Base-by-base conservation (phyloP, 2,329 filamentous ascomycete species). In the Ustulina deusta region DNA sequence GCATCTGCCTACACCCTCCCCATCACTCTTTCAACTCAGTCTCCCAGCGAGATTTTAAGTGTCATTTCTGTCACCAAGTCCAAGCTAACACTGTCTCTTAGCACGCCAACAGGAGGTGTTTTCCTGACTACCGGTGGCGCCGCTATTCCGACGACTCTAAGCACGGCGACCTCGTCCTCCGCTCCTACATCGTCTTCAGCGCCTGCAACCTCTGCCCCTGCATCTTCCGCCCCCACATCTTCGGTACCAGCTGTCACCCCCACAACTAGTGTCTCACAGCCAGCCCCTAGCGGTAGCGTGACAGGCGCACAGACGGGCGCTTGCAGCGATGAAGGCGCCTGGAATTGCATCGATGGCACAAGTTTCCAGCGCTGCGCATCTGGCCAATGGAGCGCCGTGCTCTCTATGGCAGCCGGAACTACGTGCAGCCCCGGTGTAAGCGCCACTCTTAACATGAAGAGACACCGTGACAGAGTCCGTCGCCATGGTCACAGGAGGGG, bases 321-420 rank as follows among this genome's bases (percentile, higher is more conserved):
- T 62, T 90, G 89, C 79, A 78, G 74, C 38, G 65, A 78, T 3
- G 87, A 90, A 72, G 89, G 89, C 22, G 72, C 77, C 17, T 90
- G 86, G 86, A 86, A 87, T 78, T 90, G 89, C 75, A 79, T 88
- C 29, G 81, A 79, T 20, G 87, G 87, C 57, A 79, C 77, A 27
- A 81, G 83, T 57, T 90, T 88, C 82, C 88, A 90, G 79, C 87
- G 87, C 63, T 90, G 88, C 72, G 87, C 86, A n/a, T 85, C 82
- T 15, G 88, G 88, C 6, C 72, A 77, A 61, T 90, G 88, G 88
- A 83, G 84, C 20, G 74, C 72, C 6, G 69, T 81, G 44, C 81
- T 85, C 66, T 72, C 78, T 40, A 83, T 90, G 82, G 83, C 87
- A 1, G 70, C 80, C 1, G 88, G 88, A 42, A 89, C 85, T 15